Base-by-base conservation (phyloP, 345 rosid species). In the Eucalyptus erythrocorys region DNA sequence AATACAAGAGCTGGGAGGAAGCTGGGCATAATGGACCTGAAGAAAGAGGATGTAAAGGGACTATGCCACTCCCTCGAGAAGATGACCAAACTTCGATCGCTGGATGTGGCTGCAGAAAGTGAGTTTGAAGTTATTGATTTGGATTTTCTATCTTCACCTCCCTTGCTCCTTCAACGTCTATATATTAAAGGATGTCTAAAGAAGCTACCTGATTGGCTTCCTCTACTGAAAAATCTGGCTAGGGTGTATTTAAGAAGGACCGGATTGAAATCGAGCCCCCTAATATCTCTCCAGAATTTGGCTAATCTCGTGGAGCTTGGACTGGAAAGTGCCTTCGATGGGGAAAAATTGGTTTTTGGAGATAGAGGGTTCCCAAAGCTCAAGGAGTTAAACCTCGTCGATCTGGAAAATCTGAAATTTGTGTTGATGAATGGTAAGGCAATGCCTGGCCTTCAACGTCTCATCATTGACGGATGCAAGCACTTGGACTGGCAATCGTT, bases 311-410 rank as follows among this genome's bases (percentile, higher is more conserved):
- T 61, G 17, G 2, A 5, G 7, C 68, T 59, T 59, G 1, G 3
- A 1, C 8, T 59, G 15, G 0, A 0, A 0, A 26, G 26, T 59
- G 66, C 66, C 32, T 59, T 59, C 2, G 66, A 59, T 59, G 66
- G 32, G n/a, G 14, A 59, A 26, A 27, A 3, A 11, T 59, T 59
- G 32, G 14, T 11, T 5, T 26, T 59, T 27, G 66, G n/a, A 59
- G 66, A 59, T 11, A 3, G 14, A 27, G 66, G n/a, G n/a, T 26
- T 59, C 66, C 32, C 66, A 59, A 26, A 59, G 66, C n/a, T 59
- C 14, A 59, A 59, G 59, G 0, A 4, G 0, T n/a, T 64, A 2
- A 0, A 0, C 9, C 9, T 64, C 5, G 0, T 0, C 1, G 1
- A 30, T 13, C 2, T 64, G 5, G 19, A 61, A 13, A 61, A 30